Evolutionary conservation across 352 stramenopile species (phyloP).

Genomic region (Pythium plurisporium): DNA sequence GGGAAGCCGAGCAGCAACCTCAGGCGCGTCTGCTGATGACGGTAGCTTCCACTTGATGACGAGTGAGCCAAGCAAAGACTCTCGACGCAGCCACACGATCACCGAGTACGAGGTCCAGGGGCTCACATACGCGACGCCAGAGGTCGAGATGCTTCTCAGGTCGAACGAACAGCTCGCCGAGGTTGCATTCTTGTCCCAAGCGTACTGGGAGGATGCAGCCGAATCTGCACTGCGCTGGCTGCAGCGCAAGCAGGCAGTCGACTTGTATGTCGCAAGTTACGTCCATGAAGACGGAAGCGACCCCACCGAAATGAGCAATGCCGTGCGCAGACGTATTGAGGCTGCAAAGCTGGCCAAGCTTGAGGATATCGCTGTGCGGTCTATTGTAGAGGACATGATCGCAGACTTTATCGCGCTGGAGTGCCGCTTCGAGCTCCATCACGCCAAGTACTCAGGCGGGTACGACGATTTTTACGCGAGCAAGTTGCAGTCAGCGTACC

Average conservation of each 20-base stretch:
- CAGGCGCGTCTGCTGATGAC: background rate
- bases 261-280: constrained; percentile 36
- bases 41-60: background rate
- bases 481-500: constrained; percentile 64
- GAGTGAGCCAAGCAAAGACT: background rate
- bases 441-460: constrained; percentile 51
- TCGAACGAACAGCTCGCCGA: constrained; percentile 26
- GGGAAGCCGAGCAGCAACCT: background rate
- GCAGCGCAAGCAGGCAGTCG: constrained; percentile 44
- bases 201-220: constrained; percentile 37
- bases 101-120: constrained; percentile 12
- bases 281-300: constrained; percentile 17
- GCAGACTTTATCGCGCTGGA: constrained; percentile 47
- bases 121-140: constrained; percentile 11
- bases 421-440: constrained; percentile 46
- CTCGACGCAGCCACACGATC: background rate
- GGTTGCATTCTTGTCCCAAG: constrained; percentile 43
- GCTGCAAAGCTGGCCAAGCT: constrained; percentile 32
- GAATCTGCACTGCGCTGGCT: constrained; percentile 33
- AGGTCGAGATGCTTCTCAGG: constrained; percentile 22
- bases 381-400: constrained; percentile 63
- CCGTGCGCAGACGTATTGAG: constrained; percentile 25
- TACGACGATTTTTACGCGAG: constrained; percentile 65
- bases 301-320: constrained; percentile 19
- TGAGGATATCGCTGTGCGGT: constrained; percentile 41